Percentiles rank a stretch among this genome's conserved stretches.
phyloP scores from a whole-genome alignment of 2,329 filamentous ascomycete genomes.

The Fusarium oligoseptatum region DNA sequence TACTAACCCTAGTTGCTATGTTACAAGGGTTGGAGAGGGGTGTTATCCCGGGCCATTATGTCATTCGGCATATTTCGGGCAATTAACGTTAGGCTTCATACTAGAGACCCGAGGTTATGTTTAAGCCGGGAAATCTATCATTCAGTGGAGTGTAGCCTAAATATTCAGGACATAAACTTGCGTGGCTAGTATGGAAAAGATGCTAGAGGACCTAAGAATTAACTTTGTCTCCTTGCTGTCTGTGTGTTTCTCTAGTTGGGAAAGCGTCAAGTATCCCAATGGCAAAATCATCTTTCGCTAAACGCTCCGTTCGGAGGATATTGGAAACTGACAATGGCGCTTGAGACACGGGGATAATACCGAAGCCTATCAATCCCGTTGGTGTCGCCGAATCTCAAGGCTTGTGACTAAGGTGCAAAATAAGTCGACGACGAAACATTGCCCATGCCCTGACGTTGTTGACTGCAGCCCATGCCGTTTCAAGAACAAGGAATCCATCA shows the following conservation, averaged over 20 bases:
- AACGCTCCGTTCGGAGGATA: not conserved
- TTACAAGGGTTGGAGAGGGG: not conserved
- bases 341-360: not conserved
- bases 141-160: not conserved
- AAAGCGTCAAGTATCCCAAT: not conserved
- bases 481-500: not conserved
- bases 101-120: not conserved
- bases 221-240: not conserved
- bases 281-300: not conserved
- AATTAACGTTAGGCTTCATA: not conserved
- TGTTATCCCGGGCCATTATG: not conserved
- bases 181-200: not conserved
- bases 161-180: not conserved
- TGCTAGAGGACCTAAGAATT: not conserved
- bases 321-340: not conserved
- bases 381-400: not conserved
- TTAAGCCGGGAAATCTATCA: not conserved
- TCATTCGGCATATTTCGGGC: not conserved
- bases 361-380: not conserved
- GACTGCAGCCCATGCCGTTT: not conserved
- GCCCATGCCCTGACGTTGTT: not conserved
- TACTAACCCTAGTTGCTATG: not conserved
- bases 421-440: not conserved
- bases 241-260: not conserved
- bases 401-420: not conserved